Conservation (phyloP, 23 red algal genomes). For the Gracilaria gracilis region DNA sequence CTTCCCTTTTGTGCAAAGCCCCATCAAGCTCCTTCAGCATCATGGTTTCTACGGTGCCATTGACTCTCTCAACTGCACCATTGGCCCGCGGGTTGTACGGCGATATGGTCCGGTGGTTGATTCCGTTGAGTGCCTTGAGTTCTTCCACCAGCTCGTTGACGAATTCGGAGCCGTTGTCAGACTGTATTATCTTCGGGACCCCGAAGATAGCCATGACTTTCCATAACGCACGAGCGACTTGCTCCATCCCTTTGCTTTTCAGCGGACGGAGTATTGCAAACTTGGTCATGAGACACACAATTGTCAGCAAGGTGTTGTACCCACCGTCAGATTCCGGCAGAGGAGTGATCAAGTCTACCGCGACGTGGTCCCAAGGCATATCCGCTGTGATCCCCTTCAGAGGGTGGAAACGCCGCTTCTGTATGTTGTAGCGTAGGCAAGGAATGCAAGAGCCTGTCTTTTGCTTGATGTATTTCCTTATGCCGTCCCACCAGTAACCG, state of each 20-base stretch:
- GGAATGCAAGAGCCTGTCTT: neutral
- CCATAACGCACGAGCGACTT: neutral
- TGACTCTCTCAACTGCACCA: neutral
- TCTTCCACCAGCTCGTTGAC: neutral
- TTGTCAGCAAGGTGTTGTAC: neutral
- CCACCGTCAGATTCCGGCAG: neutral
- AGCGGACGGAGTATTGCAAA: neutral
- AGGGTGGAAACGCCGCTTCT: neutral
- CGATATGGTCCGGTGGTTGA: conserved; percentile 24
- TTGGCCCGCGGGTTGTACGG: neutral
- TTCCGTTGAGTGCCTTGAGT: neutral
- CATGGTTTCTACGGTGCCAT: conserved; percentile 12
- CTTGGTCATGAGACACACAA: conserved; percentile 17
- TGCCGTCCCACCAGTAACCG: conserved; percentile 9
- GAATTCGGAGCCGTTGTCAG: conserved; percentile 27
- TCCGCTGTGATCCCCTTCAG: neutral
- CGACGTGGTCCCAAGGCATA: neutral
- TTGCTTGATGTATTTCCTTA: too few relatives aligned
- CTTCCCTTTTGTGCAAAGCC: neutral
- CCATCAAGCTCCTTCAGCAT: conserved; percentile 6
- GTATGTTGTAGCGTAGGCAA: neutral
- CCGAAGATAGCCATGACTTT: neutral
- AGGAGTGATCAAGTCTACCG: neutral
- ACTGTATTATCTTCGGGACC: conserved; percentile 23
- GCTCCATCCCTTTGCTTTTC: neutral